phyloP scores from a whole-genome alignment of 768 basidiomycete genomes.

The Agrocybe pediades region DNA sequence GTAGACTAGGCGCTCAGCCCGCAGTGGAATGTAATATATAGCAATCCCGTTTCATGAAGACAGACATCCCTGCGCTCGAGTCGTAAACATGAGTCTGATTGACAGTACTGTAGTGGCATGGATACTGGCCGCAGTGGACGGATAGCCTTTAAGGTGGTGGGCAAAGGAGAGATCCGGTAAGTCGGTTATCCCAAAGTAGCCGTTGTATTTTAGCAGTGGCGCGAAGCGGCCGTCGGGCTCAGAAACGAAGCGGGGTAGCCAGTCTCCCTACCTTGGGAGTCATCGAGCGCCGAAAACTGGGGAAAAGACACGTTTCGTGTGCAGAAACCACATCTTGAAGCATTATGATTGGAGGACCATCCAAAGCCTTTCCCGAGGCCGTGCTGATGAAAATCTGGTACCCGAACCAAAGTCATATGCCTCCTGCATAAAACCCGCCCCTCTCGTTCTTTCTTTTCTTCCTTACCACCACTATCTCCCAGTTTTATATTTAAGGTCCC shows the following conservation, averaged over 20 bases:
- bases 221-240: neutral
- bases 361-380: neutral
- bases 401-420: neutral
- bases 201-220: neutral
- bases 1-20: neutral
- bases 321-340: neutral
- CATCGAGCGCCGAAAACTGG: slow-evolving; percentile 5
- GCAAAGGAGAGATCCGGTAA: neutral
- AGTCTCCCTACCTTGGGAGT: slow-evolving; percentile 1
- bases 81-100: neutral
- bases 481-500: no score
- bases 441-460: slow-evolving; percentile 6
- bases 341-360: neutral
- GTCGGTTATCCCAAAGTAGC: neutral
- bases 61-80: neutral
- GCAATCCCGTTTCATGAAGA: neutral
- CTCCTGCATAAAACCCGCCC: neutral
- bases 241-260: slow-evolving; percentile 5
- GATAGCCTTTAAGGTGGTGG: neutral
- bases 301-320: slow-evolving; percentile 23
- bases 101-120: neutral
- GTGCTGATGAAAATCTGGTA: neutral
- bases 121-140: neutral
- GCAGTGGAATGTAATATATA: neutral
- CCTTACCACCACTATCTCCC: slow-evolving; percentile 4